phyloP scores from a whole-genome alignment of 2,329 filamentous ascomycete genomes.

The Aspergillus ochraceus region DNA sequence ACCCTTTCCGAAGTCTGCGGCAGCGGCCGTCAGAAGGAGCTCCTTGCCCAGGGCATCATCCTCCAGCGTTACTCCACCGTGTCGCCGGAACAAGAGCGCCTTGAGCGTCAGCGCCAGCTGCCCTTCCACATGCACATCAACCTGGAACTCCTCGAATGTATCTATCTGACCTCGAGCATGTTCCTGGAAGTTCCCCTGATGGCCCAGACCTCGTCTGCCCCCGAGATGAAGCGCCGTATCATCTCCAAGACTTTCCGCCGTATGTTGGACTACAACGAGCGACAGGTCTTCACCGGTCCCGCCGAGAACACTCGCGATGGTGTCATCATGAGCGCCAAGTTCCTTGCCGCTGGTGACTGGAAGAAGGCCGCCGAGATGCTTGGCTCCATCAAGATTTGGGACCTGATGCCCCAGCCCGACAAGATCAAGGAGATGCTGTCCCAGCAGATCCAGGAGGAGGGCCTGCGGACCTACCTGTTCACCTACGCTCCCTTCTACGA shows the following conservation, averaged over 20 bases:
- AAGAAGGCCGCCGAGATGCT: conserved; percentile 94
- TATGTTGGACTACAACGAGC: conserved; percentile 99
- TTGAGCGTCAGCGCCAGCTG: conserved; percentile 95
- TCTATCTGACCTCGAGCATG: conserved; percentile 99
- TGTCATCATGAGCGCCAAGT: conserved; percentile 98
- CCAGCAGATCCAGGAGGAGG: conserved; percentile 98
- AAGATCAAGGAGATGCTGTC: conserved; percentile 97
- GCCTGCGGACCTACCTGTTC: conserved; percentile 96
- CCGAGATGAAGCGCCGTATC: conserved; percentile 93
- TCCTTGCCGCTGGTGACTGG: conserved; percentile 95
- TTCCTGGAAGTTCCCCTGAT: conserved; percentile 96
- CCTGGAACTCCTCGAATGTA: conserved; percentile 94
- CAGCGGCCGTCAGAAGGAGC: conserved; percentile 95
- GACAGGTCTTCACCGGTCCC: conserved; percentile 97
- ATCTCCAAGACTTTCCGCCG: conserved; percentile 99
- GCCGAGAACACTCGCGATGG: conserved; percentile 99
- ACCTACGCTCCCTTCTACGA: conserved; percentile 99
- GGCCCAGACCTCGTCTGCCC: conserved; percentile 93
- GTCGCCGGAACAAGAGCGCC: conserved; percentile 93
- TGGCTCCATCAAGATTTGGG: conserved; percentile 99
- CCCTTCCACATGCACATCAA: conserved; percentile 99
- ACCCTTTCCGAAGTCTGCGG: conserved; percentile 98
- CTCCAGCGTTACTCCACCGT: conserved; percentile 97
- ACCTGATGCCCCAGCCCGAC: conserved; percentile 87
- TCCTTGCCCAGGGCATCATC: conserved; percentile 96